Conservation (phyloP, 2,329 filamentous ascomycete genomes). For the Allantophomopsis cytisporea region DNA sequence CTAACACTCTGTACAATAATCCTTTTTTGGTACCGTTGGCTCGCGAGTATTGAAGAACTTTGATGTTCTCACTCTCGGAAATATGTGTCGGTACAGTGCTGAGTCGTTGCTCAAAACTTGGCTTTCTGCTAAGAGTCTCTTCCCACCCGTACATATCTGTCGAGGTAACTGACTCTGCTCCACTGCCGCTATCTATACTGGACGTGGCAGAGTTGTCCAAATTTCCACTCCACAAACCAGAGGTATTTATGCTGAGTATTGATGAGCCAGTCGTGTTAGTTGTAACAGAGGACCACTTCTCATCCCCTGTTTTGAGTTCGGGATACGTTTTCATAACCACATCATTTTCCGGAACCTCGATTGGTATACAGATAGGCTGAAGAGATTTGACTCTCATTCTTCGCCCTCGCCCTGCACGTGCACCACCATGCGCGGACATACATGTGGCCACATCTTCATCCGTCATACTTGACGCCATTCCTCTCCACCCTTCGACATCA, state of each 20-base stretch:
- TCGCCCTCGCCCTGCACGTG: constrained; percentile 1
- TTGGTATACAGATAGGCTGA: constrained; percentile 14
- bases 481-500: too few species aligned
- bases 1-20: constrained; percentile 14
- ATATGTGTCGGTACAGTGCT: constrained; percentile 8
- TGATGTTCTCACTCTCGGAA: constrained; percentile 7
- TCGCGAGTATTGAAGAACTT: constrained; percentile 3
- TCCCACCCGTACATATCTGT: constrained; percentile 41
- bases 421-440: constrained; percentile 1
- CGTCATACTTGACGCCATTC: background rate
- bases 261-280: too few species aligned
- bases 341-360: constrained; percentile 14
- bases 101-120: constrained; percentile 10
- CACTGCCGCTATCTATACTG: background rate
- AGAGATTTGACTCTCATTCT: constrained; percentile 9
- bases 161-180: constrained; percentile 15
- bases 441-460: constrained; percentile 4
- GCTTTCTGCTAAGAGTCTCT: constrained; percentile 26
- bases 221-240: too few species aligned
- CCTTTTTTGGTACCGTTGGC: constrained; percentile 12
- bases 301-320: constrained; percentile 3
- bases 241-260: too few species aligned
- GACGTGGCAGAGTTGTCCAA: too few species aligned
- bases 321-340: background rate
- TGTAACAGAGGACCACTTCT: constrained; percentile 6